Evolutionary conservation across 164 flowering plant genomes (phyloP), one percentile per base, ranked within the genome.

Genomic region (Aristolochia californica): DNA sequence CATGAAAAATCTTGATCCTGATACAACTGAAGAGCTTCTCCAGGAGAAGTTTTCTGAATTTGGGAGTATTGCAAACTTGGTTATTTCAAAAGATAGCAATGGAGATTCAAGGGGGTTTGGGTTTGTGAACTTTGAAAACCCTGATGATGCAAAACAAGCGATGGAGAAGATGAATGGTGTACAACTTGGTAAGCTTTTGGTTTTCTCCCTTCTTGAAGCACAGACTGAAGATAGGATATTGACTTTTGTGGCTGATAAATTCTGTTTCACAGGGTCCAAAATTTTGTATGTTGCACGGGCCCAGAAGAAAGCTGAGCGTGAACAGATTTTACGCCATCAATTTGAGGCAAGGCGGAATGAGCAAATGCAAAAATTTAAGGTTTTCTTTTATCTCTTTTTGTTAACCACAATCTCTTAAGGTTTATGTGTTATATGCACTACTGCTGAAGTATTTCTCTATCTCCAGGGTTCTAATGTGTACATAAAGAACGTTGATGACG

Each of bases 101-200:
- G 95, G 96, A 34, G 59, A 52, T n/a, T 82, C 96, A 5, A 85
- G 55, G 65, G 95, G 98, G 27, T 93, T 88, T 80, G 98, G 95
- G 34, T 93, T 93, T 71, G 88, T 93, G 17, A 87, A 87, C 65
- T 87, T 79, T 74, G 94, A 81, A 3, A 73, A 59, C 51, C 76
- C 95, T 13, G 87, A 80, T 53, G 89, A 83, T 73, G 97, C 97
- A 15, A 80, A 64, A 54, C 34, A 55, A 45, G 98, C 98, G 44
- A 17, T 72, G 66, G 88, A 85, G 63, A 68, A 72, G 1, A 74
- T 87, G 84, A 74, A 87, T 78, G 98, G 89, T 65, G 59, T 61
- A 57, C 74, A 73, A 62, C 70, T 88, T 60, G 96, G 96, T 91
- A 59, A 13, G 73, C 50, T 20, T 25, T 25, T 18, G 17, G 24